Percentiles rank a stretch among this genome's conserved stretches.
Conservation (phyloP, 352 stramenopile species). For the Thalassiosira ordinaria region DNA sequence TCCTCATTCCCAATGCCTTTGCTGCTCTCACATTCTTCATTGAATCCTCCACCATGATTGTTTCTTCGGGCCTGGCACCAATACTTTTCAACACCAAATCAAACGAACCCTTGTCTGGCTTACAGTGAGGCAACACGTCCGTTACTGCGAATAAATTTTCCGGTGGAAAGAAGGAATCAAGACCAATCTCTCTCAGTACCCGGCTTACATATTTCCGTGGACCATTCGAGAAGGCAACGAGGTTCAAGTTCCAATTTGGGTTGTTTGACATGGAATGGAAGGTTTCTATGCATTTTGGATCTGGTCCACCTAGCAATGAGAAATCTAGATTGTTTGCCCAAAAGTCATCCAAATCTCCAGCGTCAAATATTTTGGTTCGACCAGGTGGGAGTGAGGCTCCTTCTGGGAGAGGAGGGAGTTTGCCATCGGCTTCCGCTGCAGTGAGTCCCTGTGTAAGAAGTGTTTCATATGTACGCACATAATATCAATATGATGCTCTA, state of each 20-base stretch:
- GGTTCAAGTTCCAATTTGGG: slow-evolving; percentile 30
- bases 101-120: slow-evolving; percentile 78
- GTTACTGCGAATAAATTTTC: slow-evolving; percentile 76
- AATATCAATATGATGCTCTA: too few relatives aligned
- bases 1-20: slow-evolving; percentile 78
- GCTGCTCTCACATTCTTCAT: slow-evolving; percentile 83
- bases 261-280: slow-evolving; percentile 41
- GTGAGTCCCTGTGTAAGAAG: slow-evolving; percentile 50
- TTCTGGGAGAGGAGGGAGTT: slow-evolving; percentile 48
- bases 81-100: slow-evolving; percentile 65
- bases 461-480: background rate
- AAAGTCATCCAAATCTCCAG: slow-evolving; percentile 65
- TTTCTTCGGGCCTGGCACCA: slow-evolving; percentile 51
- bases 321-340: slow-evolving; percentile 77
- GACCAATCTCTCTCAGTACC: slow-evolving; percentile 66
- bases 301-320: slow-evolving; percentile 50
- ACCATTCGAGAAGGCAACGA: slow-evolving; percentile 79
- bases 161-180: slow-evolving; percentile 63
- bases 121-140: slow-evolving; percentile 79
- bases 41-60: slow-evolving; percentile 81
- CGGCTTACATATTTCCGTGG: slow-evolving; percentile 65
- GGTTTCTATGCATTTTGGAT: slow-evolving; percentile 54
- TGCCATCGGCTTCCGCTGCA: slow-evolving; percentile 69
- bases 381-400: slow-evolving; percentile 21
- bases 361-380: slow-evolving; percentile 40